Evolutionary conservation across 352 stramenopile species (phyloP), one percentile per base, ranked within the genome.

Genomic region (Pythium dissimile): DNA sequence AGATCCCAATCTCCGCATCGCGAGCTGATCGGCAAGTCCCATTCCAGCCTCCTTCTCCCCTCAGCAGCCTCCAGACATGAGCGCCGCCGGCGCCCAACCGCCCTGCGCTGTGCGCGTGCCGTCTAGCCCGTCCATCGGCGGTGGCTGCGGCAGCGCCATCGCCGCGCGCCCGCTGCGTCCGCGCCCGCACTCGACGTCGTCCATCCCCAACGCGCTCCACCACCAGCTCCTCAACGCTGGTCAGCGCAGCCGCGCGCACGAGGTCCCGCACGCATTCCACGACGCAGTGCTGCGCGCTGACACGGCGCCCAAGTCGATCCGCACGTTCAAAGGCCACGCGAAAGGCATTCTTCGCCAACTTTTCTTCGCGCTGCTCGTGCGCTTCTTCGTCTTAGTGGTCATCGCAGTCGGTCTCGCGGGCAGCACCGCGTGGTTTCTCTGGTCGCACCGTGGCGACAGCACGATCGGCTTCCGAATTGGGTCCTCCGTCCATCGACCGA

Each of bases 271-370:
- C 30, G 57, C 47, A 12, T 65, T 65, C 46, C 59, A 66, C 52
- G 37, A 60, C 32, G 52, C 75, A 26, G 45, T 72, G 46, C 67
- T 72, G 51, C 61, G 77, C n/a, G 73, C 79, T 43, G 69, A 66
- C 53, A 75, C 59, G 46, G 79, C 74, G 11, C 72, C 67, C 46
- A 78, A 84, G 66, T 84, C 73, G 21, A 76, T 86, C 44, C 63
- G 77, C 42, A 69, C 72, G 10, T 86, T 86, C 66, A 78, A 72
- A 18, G 76, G 73, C 26, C 65, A 86, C 46, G 76, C 70, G 20
- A 78, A 72, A 44, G 70, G 71, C 52, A 86, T 84, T 24, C 60
- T 86, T 43, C 73, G 73, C 55, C 72, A 73, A 53, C 80, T 86
- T 62, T 86, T 86, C 59, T 72, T 82, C 20, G 59, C 82, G 38